Base-by-base conservation (phyloP, 495 filamentous ascomycete genomes). In the Thermothielavioides terrestris region DNA sequence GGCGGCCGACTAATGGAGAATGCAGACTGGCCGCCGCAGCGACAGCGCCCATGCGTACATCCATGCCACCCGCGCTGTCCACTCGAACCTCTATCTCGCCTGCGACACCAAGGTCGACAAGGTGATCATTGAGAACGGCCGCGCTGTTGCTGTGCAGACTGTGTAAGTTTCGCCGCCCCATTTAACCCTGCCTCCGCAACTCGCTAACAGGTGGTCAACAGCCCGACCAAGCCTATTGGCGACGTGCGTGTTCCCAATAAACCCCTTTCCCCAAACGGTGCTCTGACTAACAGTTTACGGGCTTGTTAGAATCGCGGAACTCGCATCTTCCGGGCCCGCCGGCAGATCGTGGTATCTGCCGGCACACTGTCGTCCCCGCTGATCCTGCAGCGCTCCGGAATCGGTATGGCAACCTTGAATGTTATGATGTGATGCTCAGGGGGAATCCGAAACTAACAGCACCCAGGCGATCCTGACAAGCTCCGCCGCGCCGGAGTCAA, bases 21-120 rank as follows among this genome's bases (percentile, higher is more conserved):
- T 44, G 10, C 28, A 82, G 70, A 83, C 81, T 50, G 80, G 81
- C 23, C 75, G 81, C 22, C 81, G 81, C 25, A 82, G 77, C 50
- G 86, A 89, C 62, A 81, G 80, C 12, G 86, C 86, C n/a, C 85
- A 85, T 53, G 82, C 80, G 1, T 87, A 87, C 50, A 75, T 87
- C 27, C 82, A 87, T 59, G 80, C 80, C 22, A 85, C 82, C 7
- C 75, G 81, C 52, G 70, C 78, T 17, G 77, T 79, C 21, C 64
- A 88, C 59, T 70, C 70, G 40, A 91, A 89, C 61, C 68, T 91
- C 21, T 85, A 88, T 57, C 71, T 91, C 1, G 79, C 81, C 54
- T 82, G 78, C 64, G 85, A 87, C 66, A 89, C 85, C 58, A 91
- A 89, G 63, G 79, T 86, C n/a, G 84, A 88, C 59, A 88, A 84